A percentile compares a stretch with the other conserved stretches of the same genome.
Conservation (phyloP, 495 filamentous ascomycete genomes). For the Mytilinidion resinicola region DNA sequence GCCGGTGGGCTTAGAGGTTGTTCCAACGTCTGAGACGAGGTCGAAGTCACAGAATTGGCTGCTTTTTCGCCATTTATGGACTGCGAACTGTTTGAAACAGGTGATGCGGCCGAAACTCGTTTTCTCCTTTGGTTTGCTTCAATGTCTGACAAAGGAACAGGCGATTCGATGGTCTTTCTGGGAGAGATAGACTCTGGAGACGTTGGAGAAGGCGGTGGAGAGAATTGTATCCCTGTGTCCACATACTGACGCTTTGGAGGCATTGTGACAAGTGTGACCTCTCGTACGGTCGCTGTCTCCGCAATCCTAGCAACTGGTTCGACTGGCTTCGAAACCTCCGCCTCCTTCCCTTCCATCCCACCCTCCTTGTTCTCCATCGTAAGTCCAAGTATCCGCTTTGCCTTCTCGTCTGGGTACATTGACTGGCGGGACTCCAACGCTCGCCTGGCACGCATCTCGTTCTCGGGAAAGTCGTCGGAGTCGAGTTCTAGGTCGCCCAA, state of each 20-base stretch:
- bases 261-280: constrained; percentile 3
- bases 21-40: constrained; percentile 64
- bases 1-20: constrained; percentile 62
- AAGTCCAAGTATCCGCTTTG: constrained; percentile 37
- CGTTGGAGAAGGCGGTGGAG: constrained; percentile 72
- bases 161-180: constrained; percentile 5
- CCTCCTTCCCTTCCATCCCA: constrained; percentile 2
- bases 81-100: constrained; percentile 31
- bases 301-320: constrained; percentile 5
- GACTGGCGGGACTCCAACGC: constrained; percentile 33
- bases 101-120: constrained; percentile 45
- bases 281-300: constrained; percentile 1
- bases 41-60: constrained; percentile 56
- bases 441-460: constrained; percentile 31
- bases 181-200: constrained; percentile 13
- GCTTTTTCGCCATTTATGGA: background rate
- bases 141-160: constrained; percentile 47
- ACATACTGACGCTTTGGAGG: constrained; percentile 44
- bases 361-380: constrained; percentile 23
- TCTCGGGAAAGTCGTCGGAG: constrained; percentile 35
- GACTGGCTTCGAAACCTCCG: constrained; percentile 8
- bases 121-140: constrained; percentile 69
- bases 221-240: constrained; percentile 74
- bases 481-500: constrained; percentile 36
- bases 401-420: constrained; percentile 34